Percentiles rank a stretch among this genome's conserved stretches.
Conservation (phyloP, 805 yeast species). For the Monosporozyma unispora region DNA sequence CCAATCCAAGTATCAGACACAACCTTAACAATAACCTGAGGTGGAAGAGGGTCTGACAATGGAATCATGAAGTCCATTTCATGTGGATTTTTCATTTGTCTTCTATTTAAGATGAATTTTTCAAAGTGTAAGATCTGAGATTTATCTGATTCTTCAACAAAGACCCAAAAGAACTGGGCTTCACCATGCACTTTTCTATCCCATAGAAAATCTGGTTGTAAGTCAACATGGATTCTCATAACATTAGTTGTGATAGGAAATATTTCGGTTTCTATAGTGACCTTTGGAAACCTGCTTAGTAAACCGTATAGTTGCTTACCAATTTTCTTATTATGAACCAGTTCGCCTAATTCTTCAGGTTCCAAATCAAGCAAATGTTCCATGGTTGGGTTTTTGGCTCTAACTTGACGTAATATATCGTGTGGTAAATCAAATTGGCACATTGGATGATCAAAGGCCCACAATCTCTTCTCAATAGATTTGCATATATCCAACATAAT, state of each 20-base stretch:
- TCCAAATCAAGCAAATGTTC: conserved; percentile 66
- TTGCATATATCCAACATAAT: conserved; percentile 75
- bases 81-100: conserved; percentile 46
- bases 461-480: conserved; percentile 70
- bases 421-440: conserved; percentile 77
- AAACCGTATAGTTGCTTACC: conserved; percentile 55
- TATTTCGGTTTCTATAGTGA: conserved; percentile 69
- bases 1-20: conserved; percentile 88
- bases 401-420: conserved; percentile 51
- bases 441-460: conserved; percentile 90
- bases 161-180: conserved; percentile 83
- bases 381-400: conserved; percentile 57
- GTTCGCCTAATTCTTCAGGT: conserved; percentile 72
- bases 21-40: conserved; percentile 72
- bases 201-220: conserved; percentile 81
- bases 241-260: conserved; percentile 85
- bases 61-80: conserved; percentile 92
- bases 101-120: conserved; percentile 58
- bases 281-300: conserved; percentile 63
- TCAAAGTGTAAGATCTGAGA: conserved; percentile 74
- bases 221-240: conserved; percentile 62
- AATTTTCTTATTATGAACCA: conserved; percentile 73
- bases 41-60: conserved; percentile 76
- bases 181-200: conserved; percentile 72
- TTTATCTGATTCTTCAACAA: conserved; percentile 78